These are phyloP conservation scores for Pouteria glomerata DNA, from an alignment of 148 eudicot species.

Conservation along the genomic window DNA sequence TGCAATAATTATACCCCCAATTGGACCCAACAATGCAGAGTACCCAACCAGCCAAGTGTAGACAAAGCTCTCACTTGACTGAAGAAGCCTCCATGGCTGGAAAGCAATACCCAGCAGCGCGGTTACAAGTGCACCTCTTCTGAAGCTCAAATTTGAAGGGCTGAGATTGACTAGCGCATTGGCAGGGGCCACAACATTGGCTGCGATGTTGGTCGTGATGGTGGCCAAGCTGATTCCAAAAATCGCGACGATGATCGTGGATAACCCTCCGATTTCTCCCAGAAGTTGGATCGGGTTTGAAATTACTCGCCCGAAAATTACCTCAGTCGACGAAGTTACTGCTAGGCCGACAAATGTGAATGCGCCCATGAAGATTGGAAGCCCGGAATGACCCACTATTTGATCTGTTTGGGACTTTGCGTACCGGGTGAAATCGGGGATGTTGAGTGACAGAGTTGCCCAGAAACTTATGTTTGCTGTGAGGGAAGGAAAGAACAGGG, in stretches of 20 bases:
- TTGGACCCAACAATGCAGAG: conserved; percentile 88
- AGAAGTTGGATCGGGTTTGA: conserved; percentile 80
- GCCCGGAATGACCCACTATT: conserved; percentile 70
- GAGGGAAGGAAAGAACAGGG: conserved; percentile 80
- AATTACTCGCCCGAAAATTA: conserved; percentile 71
- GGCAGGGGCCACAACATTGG: conserved; percentile 96
- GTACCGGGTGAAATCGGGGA: conserved; percentile 90
- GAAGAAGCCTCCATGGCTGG: conserved; percentile 90
- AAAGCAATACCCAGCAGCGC: conserved; percentile 82
- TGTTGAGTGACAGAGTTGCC: conserved; percentile 85
- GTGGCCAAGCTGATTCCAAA: conserved; percentile 83
- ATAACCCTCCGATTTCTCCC: conserved; percentile 64
- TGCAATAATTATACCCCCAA: conserved; percentile 69
- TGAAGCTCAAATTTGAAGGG: conserved; percentile 72
- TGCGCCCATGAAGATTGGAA: conserved; percentile 82
- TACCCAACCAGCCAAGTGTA: conserved; percentile 97
- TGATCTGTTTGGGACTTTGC: conserved; percentile 77
- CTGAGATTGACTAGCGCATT: conserved; percentile 88
- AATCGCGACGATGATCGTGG: conserved; percentile 59
- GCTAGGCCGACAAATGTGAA: conserved; percentile 95
- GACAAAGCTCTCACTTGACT: conserved; percentile 91
- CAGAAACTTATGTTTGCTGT: conserved; percentile 96
- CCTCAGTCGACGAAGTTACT: conserved; percentile 76
- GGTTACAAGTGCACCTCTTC: conserved; percentile 72
- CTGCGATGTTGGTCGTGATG: conserved; percentile 91